Percentiles rank a stretch among this genome's conserved stretches.
Evolutionary conservation across 441 rosid species (phyloP).

Genomic region (Bruguiera hainesii): DNA sequence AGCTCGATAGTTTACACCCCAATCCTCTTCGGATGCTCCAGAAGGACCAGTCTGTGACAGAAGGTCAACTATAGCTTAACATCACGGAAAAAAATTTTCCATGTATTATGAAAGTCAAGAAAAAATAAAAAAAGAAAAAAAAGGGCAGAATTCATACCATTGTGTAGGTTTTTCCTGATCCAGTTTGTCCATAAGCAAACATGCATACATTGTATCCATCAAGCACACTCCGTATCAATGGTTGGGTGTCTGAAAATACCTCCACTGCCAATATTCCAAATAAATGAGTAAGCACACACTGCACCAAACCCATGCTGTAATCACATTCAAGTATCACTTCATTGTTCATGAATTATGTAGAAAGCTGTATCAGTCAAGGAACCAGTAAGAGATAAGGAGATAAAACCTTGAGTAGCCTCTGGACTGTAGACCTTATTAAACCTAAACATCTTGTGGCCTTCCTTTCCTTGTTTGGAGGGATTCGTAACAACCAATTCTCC

Average conservation of each 20-base stretch:
- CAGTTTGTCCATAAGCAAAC: constrained; percentile 97
- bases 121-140: not conserved
- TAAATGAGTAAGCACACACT: constrained; percentile 12
- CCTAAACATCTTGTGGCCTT: constrained; percentile 57
- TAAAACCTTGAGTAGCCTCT: constrained; percentile 73
- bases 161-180: constrained; percentile 96
- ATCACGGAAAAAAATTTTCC: not conserved
- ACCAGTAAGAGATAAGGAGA: constrained; percentile 1
- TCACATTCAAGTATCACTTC: not conserved
- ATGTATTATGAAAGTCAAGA: not conserved
- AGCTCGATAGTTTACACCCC: constrained; percentile 97
- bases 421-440: constrained; percentile 78
- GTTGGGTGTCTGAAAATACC: constrained; percentile 85
- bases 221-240: constrained; percentile 76
- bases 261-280: constrained; percentile 49
- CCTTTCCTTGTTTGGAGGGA: constrained; percentile 78
- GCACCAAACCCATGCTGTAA: constrained; percentile 1
- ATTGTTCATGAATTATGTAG: constrained; percentile 14
- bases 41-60: constrained; percentile 75
- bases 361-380: not conserved
- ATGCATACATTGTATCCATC: constrained; percentile 93
- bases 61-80: not conserved
- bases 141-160: constrained; percentile 43
- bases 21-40: constrained; percentile 64
- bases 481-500: constrained; percentile 65